Conservation (phyloP, 495 filamentous ascomycete species). For the Neurospora sp. region DNA sequence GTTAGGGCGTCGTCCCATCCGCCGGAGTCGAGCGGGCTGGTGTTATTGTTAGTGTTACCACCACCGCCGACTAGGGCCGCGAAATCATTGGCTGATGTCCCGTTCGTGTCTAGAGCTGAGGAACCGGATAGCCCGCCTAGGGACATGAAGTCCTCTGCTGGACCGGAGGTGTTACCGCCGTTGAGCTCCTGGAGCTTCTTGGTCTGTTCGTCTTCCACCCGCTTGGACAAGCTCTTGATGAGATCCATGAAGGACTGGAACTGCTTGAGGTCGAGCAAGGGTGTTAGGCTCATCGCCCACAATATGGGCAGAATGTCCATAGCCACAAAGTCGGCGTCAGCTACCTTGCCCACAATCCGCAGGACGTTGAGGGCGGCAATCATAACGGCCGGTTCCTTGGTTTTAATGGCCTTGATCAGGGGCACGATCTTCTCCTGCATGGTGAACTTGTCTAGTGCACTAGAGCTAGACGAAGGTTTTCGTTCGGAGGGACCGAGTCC, state of each 20-base stretch:
- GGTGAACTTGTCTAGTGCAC: conserved; percentile 87
- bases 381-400: conserved; percentile 95
- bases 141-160: conserved; percentile 48
- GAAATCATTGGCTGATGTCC: conserved; percentile 61
- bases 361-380: conserved; percentile 85
- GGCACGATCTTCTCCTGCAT: conserved; percentile 95
- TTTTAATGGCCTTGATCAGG: conserved; percentile 85
- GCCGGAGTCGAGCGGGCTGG: conserved; percentile 30
- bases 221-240: conserved; percentile 67
- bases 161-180: conserved; percentile 25
- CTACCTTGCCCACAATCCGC: conserved; percentile 66
- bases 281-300: conserved; percentile 88
- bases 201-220: conserved; percentile 79
- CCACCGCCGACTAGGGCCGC: conserved; percentile 77
- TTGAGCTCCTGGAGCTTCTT: conserved; percentile 79
- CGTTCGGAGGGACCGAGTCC: conserved; percentile 44
- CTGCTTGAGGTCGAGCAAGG: conserved; percentile 74
- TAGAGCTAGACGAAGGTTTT: conserved; percentile 50
- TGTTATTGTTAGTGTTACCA: conserved; percentile 2
- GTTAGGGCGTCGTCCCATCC: conserved; percentile 28
- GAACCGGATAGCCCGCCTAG: conserved; percentile 43
- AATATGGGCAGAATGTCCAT: conserved; percentile 81
- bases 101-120: conserved; percentile 36
- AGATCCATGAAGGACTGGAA: conserved; percentile 82
- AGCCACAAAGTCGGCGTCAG: conserved; percentile 87